A percentile compares a stretch with the other conserved stretches of the same genome.
Evolutionary conservation across 2,329 filamentous ascomycete genomes (phyloP).

Genomic region (Monilinia aucupariae): DNA sequence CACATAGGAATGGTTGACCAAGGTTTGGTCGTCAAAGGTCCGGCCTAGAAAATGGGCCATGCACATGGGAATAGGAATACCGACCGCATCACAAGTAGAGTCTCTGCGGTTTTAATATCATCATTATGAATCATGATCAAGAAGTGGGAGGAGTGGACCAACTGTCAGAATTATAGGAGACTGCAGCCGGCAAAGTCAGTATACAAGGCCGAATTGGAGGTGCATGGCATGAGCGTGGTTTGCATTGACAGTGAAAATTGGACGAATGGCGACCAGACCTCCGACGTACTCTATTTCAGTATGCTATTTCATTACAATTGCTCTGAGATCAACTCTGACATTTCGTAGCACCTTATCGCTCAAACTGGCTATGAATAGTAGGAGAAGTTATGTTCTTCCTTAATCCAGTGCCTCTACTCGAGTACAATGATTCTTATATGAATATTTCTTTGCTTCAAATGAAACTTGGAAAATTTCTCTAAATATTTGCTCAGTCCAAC

Average conservation of each 20-base stretch:
- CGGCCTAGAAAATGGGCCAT: slow-evolving; percentile 10
- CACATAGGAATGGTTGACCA: neutral
- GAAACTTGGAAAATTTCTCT: slow-evolving; percentile 64
- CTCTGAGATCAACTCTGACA: slow-evolving; percentile 18
- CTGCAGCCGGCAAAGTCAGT: slow-evolving; percentile 36
- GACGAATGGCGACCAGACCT: slow-evolving; percentile 43
- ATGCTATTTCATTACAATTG: slow-evolving; percentile 28
- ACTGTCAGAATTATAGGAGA: slow-evolving; percentile 12
- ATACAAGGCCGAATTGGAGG: slow-evolving; percentile 47
- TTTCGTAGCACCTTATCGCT: slow-evolving; percentile 46
- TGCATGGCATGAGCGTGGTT: slow-evolving; percentile 69
- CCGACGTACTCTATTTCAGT: slow-evolving; percentile 48
- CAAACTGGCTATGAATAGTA: slow-evolving; percentile 52
- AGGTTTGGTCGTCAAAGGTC: slow-evolving; percentile 11
- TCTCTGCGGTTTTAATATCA: neutral
- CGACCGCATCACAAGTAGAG: slow-evolving; percentile 12
- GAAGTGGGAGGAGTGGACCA: slow-evolving; percentile 1
- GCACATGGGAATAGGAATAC: slow-evolving; percentile 15
- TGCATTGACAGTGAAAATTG: slow-evolving; percentile 50
- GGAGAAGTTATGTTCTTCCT: slow-evolving; percentile 57
- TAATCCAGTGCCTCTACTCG: slow-evolving; percentile 61
- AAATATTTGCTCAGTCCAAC: slow-evolving; percentile 70
- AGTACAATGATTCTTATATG: slow-evolving; percentile 55
- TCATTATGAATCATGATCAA: neutral
- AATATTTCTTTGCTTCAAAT: slow-evolving; percentile 62